phyloP scores from a whole-genome alignment of 495 filamentous ascomycete species.

The Cercophora sp. region DNA sequence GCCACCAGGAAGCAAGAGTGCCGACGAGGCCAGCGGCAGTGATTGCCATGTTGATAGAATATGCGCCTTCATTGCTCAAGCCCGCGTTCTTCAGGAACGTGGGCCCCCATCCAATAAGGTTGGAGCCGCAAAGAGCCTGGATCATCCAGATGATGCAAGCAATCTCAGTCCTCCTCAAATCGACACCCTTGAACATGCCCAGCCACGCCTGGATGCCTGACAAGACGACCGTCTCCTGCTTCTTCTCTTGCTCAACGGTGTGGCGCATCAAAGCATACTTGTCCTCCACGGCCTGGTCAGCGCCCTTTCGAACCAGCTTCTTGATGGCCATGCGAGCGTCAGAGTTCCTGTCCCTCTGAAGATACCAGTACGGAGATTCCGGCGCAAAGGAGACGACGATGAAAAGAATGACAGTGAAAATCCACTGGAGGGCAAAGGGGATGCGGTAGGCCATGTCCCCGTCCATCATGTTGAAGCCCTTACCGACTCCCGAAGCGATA shows the following conservation, averaged over 20 bases:
- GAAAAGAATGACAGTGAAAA: conserved; percentile 61
- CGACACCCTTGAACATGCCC: conserved; percentile 64
- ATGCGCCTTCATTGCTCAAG: conserved; percentile 45
- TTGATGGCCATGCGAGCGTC: conserved; percentile 43
- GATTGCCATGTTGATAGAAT: conserved; percentile 42
- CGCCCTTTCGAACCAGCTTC: conserved; percentile 49
- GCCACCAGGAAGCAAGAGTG: conserved; percentile 49
- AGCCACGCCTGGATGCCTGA: conserved; percentile 38
- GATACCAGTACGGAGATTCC: conserved; percentile 75
- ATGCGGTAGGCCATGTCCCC: conserved; percentile 58
- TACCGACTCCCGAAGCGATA: conserved; percentile 56
- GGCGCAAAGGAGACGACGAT: conserved; percentile 61
- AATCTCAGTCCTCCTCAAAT: conserved; percentile 66
- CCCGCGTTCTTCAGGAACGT: conserved; percentile 70
- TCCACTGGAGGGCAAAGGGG: conserved; percentile 66
- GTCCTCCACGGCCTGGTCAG: conserved; percentile 51
- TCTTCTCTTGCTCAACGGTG: conserved; percentile 58
- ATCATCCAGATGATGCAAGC: conserved; percentile 65
- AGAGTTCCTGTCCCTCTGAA: conserved; percentile 54
- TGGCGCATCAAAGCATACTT: conserved; percentile 67
- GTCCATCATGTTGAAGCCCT: conserved; percentile 43
- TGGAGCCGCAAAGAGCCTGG: conserved; percentile 65
- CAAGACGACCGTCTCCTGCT: conserved; percentile 33
- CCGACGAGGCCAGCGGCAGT: conserved; percentile 49
- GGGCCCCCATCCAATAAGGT: conserved; percentile 64